Evolutionary conservation across 2,329 filamentous ascomycete genomes (phyloP), one percentile per base, ranked within the genome.

Genomic region (Aspergillus hiratsukae): DNA sequence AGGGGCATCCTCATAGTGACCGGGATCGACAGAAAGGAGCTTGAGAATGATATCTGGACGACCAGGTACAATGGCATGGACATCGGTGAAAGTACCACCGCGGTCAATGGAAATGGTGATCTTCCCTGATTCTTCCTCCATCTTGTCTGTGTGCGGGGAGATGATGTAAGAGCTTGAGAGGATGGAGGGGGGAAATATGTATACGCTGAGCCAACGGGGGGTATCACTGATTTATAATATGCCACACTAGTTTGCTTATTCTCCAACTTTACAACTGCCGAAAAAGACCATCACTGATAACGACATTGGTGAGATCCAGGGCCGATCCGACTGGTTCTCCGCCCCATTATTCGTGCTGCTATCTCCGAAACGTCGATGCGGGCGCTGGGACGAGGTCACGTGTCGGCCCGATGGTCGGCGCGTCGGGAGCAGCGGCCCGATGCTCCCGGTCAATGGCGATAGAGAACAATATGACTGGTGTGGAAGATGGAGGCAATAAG

Each of bases 1-100:
- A 89, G 91, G 46, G 89, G 73, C 73, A 72, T 75, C 73, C 57
- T 74, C 65, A 49, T 75, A 75, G 51, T 75, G 72, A 53, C 66
- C 64, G 37, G 73, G 72, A 55, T 75, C 72, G 9, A 75, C 72
- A 8, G 73, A 75, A 2, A 76, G 66, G 4, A 76, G 61, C 62
- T 76, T 76, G 21, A 76, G 54, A 31, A 76, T 71, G 49, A 75
- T 72, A 48, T 75, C 72, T 10, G 69, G 62, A 27, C 56, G 64
- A 48, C 73, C 71, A 46, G 72, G 71, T 11, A 74, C 69, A 48
- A 72, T 69, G 23, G 72, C 73, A 43, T 72, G 68, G 19, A 73
- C 69, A 55, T 75, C 73, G 10, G 72, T 75, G 56, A 75, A 75
- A 5, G 73, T 75, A 19, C 73, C 73, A 28, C 73, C 73, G n/a